Percentiles rank a stretch among this genome's conserved stretches.
Evolutionary conservation across 1,284 basidiomycete genomes (phyloP).

Genomic region (Singerocomus inundabilis): DNA sequence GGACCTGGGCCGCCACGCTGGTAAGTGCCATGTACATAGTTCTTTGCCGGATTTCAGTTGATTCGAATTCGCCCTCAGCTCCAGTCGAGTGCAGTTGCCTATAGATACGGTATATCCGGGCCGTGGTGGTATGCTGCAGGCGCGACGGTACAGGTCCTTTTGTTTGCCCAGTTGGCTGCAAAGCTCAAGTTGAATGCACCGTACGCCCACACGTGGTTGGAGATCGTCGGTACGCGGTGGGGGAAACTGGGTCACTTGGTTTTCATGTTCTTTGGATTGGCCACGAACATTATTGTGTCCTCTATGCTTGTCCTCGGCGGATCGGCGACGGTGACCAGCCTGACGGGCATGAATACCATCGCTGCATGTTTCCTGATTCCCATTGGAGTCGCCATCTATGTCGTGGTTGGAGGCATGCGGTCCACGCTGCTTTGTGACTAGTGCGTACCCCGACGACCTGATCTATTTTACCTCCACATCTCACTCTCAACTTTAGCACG

Average conservation of each 20-base stretch:
- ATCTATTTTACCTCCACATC: slow-evolving; percentile 25
- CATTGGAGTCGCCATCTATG: slow-evolving; percentile 57
- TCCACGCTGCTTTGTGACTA: slow-evolving; percentile 60
- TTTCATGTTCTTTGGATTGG: slow-evolving; percentile 78
- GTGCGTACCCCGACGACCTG: slow-evolving; percentile 36
- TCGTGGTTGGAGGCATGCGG: slow-evolving; percentile 62
- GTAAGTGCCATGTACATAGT: slow-evolving; percentile 36
- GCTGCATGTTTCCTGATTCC: slow-evolving; percentile 81
- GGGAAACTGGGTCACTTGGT: slow-evolving; percentile 70
- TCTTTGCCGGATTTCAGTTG: neutral
- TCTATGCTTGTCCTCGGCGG: slow-evolving; percentile 63
- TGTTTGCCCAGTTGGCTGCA: slow-evolving; percentile 72
- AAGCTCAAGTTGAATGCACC: slow-evolving; percentile 74
- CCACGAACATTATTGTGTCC: slow-evolving; percentile 78
- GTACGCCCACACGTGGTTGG: slow-evolving; percentile 57
- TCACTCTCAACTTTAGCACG: slow-evolving; percentile 43
- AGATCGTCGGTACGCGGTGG: slow-evolving; percentile 66
- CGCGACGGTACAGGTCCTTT: slow-evolving; percentile 68
- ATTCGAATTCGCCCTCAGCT: slow-evolving; percentile 38
- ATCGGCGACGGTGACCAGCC: slow-evolving; percentile 71
- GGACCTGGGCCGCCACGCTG: slow-evolving; percentile 81
- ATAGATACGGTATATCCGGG: slow-evolving; percentile 77
- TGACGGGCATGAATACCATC: slow-evolving; percentile 83
- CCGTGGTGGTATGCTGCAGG: slow-evolving; percentile 75
- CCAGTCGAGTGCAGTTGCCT: slow-evolving; percentile 80